Base-by-base conservation (phyloP, 495 filamentous ascomycete species). In the Symbiotaphrina buchneri region DNA sequence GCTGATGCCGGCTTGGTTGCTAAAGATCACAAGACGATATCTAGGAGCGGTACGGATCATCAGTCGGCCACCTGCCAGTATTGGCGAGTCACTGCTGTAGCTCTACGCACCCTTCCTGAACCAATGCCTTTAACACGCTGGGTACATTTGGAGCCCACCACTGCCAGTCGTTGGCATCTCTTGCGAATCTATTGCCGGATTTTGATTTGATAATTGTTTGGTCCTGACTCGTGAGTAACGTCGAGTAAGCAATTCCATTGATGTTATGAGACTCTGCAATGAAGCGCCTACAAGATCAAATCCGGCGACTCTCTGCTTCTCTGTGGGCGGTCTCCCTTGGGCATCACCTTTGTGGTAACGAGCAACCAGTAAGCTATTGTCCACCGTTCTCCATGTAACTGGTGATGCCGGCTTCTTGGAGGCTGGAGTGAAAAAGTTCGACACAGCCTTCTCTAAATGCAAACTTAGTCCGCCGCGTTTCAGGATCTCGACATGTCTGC, bases 211-310 rank as follows among this genome's bases (percentile, higher is more conserved):
- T 80, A 10, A 99, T 48, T 4, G 90, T 99, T 24, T 75, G 84
- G 50, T 93, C 87, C 74, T 87, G 38, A 28, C n/a, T n/a, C n/a
- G n/a, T n/a, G n/a, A n/a, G n/a, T n/a, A 13, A 6, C n/a, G 26
- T 13, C 28, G 16, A 34, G 32, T 10, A 21, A 27, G 36, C 5
- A 34, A 18, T 18, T 14, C 6, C 11, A 27, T 10, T 1, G 32
- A 29, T 27, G 14, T 21, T 39, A 11, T 14, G 11, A 18, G 21
- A 18, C 16, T 44, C 18, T 39, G 33, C 27, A 28, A 19, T n/a
- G n/a, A n/a, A n/a, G n/a, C n/a, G 53, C 70, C 41, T 52, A 90
- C 81, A 34, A 97, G 64, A 44, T 99, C 87, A 47, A 99, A 95
- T 0, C 72, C 77, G 15, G 84, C 85, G 31, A 99, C 64, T 48